These are phyloP conservation scores for Mycosarcoma maydis DNA, from an alignment of 1,284 basidiomycete genomes.

Conservation along the genomic window DNA sequence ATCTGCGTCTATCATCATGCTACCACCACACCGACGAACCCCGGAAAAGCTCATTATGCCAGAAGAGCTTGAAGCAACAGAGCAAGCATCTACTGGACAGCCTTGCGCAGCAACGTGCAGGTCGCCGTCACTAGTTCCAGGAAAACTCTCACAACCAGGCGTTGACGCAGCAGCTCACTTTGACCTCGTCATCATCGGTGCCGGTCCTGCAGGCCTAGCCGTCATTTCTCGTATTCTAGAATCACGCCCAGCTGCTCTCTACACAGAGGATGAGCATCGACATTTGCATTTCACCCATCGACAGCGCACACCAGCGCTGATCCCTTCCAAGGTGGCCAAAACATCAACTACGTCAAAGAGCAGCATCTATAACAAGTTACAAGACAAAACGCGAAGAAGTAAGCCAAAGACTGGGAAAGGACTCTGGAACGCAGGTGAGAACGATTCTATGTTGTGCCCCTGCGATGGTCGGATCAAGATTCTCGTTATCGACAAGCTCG, in stretches of 20 bases:
- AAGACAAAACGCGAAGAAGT: constrained; percentile 3
- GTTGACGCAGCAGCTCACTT: constrained; percentile 32
- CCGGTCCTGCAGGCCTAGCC: constrained; percentile 56
- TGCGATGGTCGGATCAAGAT: constrained; percentile 48
- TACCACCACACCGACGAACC: constrained; percentile 33
- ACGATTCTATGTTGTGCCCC: constrained; percentile 7
- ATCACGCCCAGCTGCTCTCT: constrained; percentile 57
- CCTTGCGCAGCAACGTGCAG: constrained; percentile 5
- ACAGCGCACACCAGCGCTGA: constrained; percentile 8
- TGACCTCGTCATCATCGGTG: constrained; percentile 61
- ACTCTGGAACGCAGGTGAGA: background rate
- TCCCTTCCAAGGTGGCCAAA: constrained; percentile 20
- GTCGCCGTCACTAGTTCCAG: background rate
- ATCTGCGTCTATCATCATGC: constrained; percentile 4
- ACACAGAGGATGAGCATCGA: constrained; percentile 63
- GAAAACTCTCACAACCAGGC: constrained; percentile 4
- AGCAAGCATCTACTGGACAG: background rate
- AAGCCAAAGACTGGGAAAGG: constrained; percentile 4
- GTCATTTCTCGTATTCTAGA: constrained; percentile 57
- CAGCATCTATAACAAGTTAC: background rate
- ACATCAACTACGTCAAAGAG: background rate
- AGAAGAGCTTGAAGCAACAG: constrained; percentile 3
- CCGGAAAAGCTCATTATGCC: constrained; percentile 28
- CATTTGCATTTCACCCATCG: constrained; percentile 58
- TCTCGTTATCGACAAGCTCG: constrained; percentile 57